phyloP scores from a whole-genome alignment of 2,329 filamentous ascomycete species.

The Berkeleyomyces rouxiae region DNA sequence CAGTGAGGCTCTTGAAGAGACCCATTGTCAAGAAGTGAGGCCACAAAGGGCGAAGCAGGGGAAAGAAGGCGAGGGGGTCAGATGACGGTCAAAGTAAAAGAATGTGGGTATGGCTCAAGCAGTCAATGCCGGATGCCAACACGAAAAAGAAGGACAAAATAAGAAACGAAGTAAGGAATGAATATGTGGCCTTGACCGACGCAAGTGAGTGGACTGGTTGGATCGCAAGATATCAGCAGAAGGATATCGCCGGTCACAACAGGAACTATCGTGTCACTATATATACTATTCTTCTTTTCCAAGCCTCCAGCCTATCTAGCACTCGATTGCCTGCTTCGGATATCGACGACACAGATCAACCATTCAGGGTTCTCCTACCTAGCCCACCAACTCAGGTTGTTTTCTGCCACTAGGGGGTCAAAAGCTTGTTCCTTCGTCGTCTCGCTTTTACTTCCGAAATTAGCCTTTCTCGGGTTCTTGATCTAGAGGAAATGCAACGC shows the following conservation, averaged over 20 bases:
- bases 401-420: neutral
- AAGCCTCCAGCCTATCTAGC: neutral
- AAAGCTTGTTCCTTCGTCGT: neutral
- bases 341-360: neutral
- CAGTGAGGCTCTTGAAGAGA: conserved; percentile 3
- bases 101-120: neutral
- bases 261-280: neutral
- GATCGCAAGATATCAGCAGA: neutral
- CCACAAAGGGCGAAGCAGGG: neutral
- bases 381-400: neutral
- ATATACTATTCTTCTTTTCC: neutral
- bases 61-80: neutral
- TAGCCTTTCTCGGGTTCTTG: neutral
- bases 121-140: neutral
- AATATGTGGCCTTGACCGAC: neutral
- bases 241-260: neutral
- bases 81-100: neutral
- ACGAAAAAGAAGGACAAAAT: neutral
- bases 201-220: neutral
- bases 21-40: neutral
- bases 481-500: neutral
- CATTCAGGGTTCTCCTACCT: neutral
- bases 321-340: neutral
- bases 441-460: neutral
- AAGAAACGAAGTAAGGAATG: neutral